Evolutionary conservation across 257 asterid species (phyloP).

Genomic region (Primulina huaijiensis): DNA sequence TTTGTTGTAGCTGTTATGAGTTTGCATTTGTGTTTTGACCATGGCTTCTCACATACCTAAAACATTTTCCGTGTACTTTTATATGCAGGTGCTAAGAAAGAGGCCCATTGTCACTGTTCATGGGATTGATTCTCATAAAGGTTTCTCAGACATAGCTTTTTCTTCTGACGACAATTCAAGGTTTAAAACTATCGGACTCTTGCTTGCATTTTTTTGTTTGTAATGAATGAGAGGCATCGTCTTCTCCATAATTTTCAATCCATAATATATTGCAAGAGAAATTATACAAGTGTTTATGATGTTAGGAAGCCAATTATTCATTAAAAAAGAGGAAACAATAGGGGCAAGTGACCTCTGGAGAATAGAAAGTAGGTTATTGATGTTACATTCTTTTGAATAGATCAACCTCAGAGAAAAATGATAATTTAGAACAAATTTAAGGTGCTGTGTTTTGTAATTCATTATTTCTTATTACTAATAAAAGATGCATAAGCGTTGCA

Average conservation of each 20-base stretch:
- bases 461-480: too few species aligned
- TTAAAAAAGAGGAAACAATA: background rate
- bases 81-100: conserved; percentile 64
- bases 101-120: conserved; percentile 66
- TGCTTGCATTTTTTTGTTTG: conserved; percentile 12
- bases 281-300: conserved; percentile 11
- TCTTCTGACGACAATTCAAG: conserved; percentile 67
- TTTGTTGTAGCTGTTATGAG: background rate
- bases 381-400: background rate
- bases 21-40: background rate
- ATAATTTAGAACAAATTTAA: conserved; percentile 20
- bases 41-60: background rate
- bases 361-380: background rate
- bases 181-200: conserved; percentile 33
- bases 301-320: conserved; percentile 5
- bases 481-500: too few species aligned
- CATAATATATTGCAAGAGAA: conserved; percentile 20
- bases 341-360: background rate
- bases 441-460: conserved; percentile 16
- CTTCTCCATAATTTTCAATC: conserved; percentile 15
- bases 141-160: conserved; percentile 81
- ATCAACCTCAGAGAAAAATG: conserved; percentile 2
- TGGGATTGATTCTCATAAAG: conserved; percentile 61
- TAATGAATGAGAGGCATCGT: background rate
- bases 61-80: conserved; percentile 24